phyloP scores from a whole-genome alignment of 805 yeast genomes.

The Nakazawaea ishiwadae region DNA sequence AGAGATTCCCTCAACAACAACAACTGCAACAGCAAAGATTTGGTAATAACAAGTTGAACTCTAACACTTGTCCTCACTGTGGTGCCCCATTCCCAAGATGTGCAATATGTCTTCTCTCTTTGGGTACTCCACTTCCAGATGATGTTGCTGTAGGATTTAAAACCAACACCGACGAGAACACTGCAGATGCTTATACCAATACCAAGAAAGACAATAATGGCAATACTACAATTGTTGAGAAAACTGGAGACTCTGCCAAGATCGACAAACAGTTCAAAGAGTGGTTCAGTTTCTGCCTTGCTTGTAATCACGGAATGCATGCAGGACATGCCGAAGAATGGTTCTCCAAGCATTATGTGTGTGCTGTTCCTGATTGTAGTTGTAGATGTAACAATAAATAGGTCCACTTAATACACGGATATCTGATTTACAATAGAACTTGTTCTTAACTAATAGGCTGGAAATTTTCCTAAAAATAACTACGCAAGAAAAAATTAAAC shows the following conservation, averaged over 20 bases:
- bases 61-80: constrained; percentile 68
- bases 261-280: constrained; percentile 51
- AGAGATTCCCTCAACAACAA: constrained; percentile 25
- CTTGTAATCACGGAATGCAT: constrained; percentile 92
- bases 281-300: constrained; percentile 89
- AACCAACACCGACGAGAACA: constrained; percentile 5
- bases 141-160: constrained; percentile 27
- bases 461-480: too few relatives aligned
- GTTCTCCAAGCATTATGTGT: constrained; percentile 81
- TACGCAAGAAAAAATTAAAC: too few relatives aligned
- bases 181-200: constrained; percentile 15
- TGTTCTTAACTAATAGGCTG: too few relatives aligned
- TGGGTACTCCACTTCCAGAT: constrained; percentile 62
- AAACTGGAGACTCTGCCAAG: constrained; percentile 11
- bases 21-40: constrained; percentile 13
- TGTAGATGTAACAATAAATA: constrained; percentile 71
- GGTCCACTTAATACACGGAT: too few relatives aligned
- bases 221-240: constrained; percentile 17
- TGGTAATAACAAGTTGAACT: constrained; percentile 13
- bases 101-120: constrained; percentile 77
- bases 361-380: constrained; percentile 92
- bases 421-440: too few relatives aligned
- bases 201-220: too few relatives aligned
- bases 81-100: constrained; percentile 86
- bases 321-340: constrained; percentile 95